Percentiles rank a stretch among this genome's conserved stretches.
phyloP scores from a whole-genome alignment of 768 basidiomycete species.

The Russula abietina region DNA sequence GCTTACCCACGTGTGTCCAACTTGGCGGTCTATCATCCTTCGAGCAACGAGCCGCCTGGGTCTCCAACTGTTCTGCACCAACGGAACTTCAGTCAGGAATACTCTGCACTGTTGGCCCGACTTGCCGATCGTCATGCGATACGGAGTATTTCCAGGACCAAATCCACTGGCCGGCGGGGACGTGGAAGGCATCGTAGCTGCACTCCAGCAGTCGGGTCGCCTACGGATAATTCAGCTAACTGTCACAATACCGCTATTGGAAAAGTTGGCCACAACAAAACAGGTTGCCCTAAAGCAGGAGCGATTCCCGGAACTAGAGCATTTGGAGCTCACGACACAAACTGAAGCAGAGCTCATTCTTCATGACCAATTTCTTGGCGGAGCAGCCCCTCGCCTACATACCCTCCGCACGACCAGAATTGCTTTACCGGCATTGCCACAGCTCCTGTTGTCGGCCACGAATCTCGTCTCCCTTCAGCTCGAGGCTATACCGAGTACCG shows the following conservation, averaged over 20 bases:
- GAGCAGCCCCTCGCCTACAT: not conserved
- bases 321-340: not conserved
- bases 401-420: not conserved
- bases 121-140: conserved; percentile 10
- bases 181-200: not conserved
- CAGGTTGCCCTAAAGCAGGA: not conserved
- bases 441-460: not conserved
- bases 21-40: not conserved
- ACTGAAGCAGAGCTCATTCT: not conserved
- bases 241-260: not conserved
- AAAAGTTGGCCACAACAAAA: not conserved
- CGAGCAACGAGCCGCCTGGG: not conserved
- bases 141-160: not conserved
- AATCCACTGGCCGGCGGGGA: not conserved
- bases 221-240: not conserved
- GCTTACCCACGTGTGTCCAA: conserved; percentile 3
- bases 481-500: not conserved
- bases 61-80: conserved; percentile 3
- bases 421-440: not conserved
- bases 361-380: not conserved
- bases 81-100: not conserved
- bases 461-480: conserved; percentile 7
- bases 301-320: not conserved
- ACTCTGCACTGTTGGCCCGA: conserved; percentile 2
- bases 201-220: not conserved